phyloP scores from a whole-genome alignment of 495 filamentous ascomycete species.

The Cercophora scortea region DNA sequence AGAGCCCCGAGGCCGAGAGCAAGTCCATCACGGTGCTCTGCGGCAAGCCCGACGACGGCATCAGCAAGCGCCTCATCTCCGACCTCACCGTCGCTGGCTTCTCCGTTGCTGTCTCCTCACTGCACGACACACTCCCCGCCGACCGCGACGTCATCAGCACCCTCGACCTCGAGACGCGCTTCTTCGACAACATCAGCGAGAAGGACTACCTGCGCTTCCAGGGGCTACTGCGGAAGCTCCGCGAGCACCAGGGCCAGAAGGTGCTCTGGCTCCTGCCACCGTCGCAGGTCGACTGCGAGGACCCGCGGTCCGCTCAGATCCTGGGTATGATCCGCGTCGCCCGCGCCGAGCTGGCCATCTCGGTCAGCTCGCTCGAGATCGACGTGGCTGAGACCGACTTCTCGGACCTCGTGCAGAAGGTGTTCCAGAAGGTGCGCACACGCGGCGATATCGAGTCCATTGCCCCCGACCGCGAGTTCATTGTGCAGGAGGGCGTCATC shows the following conservation, averaged over 20 bases:
- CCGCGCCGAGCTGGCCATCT: conserved; percentile 12
- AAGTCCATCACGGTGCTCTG: conserved; percentile 6
- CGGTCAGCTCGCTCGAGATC: conserved; percentile 19
- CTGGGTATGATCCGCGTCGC: background rate
- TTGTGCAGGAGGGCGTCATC: conserved; percentile 10
- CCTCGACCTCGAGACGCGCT: conserved; percentile 25
- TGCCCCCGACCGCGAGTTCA: conserved; percentile 20
- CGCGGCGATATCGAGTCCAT: conserved; percentile 13
- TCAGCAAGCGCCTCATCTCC: background rate
- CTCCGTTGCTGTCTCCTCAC: background rate
- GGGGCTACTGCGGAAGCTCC: background rate
- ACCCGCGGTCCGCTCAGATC: background rate
- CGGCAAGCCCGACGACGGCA: background rate
- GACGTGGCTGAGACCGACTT: conserved; percentile 5
- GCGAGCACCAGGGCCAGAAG: conserved; percentile 1
- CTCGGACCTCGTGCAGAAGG: conserved; percentile 5
- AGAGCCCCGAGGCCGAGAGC: background rate
- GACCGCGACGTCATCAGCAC: conserved; percentile 20
- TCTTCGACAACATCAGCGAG: conserved; percentile 22
- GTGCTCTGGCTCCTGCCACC: background rate
- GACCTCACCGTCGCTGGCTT: background rate
- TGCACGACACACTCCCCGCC: conserved; percentile 2
- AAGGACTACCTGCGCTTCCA: conserved; percentile 14
- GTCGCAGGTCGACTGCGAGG: conserved; percentile 19
- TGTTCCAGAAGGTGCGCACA: conserved; percentile 15